phyloP scores from a whole-genome alignment of 169 alveolate species.

The Cryptosporidium sp. region DNA sequence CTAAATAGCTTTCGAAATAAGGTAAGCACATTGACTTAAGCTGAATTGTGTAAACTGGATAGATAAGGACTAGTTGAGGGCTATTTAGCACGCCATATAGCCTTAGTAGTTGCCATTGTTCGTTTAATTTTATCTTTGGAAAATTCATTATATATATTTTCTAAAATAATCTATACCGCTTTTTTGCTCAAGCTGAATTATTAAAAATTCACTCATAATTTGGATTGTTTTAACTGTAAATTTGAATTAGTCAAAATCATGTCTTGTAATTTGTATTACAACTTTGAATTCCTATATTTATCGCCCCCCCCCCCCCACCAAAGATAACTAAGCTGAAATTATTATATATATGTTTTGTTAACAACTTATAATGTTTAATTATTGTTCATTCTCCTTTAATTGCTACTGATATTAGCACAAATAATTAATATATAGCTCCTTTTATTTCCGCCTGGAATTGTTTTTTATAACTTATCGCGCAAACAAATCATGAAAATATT shows the following conservation, averaged over 20 bases:
- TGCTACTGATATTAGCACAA: background rate
- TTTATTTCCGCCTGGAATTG: constrained; percentile 9
- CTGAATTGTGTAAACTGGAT: constrained; percentile 68
- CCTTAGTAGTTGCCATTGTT: constrained; percentile 65
- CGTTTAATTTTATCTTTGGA: constrained; percentile 33
- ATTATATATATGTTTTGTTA: background rate
- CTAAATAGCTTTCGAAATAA: constrained; percentile 12
- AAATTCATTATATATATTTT: constrained; percentile 4
- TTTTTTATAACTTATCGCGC: background rate
- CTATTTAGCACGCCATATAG: constrained; percentile 56
- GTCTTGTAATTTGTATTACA: too few relatives aligned
- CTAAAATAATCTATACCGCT: background rate
- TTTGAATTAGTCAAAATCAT: too few relatives aligned
- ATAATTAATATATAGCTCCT: background rate
- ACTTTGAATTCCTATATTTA: background rate
- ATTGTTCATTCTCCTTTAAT: background rate
- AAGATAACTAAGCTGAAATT: background rate
- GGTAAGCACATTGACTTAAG: constrained; percentile 58
- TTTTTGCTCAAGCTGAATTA: background rate
- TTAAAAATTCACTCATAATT: background rate
- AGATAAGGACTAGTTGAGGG: constrained; percentile 46
- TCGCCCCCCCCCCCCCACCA: background rate
- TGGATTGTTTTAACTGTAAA: background rate
- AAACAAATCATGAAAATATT: background rate
- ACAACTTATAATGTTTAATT: too few relatives aligned